A percentile compares a stretch with the other conserved stretches of the same genome.
These are phyloP conservation scores for Coprinopsis cinerea DNA, from an alignment of 768 basidiomycete species.

Conservation along the genomic window DNA sequence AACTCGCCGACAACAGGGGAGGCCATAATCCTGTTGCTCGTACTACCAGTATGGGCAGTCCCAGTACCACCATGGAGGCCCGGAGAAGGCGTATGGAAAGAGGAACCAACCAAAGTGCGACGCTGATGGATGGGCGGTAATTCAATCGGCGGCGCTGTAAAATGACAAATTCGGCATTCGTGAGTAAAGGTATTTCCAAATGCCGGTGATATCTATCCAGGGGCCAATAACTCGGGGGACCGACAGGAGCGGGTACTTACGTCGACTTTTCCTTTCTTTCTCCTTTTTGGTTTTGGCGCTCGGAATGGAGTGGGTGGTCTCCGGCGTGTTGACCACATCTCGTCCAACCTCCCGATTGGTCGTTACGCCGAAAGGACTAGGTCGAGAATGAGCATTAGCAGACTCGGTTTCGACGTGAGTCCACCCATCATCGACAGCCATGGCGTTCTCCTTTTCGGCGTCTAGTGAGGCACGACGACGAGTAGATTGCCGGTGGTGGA, in stretches of 20 bases:
- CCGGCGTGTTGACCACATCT: background rate
- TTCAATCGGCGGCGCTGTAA: constrained; percentile 54
- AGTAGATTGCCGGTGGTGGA: background rate
- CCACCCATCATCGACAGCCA: constrained; percentile 1
- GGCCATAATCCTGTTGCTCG: constrained; percentile 34
- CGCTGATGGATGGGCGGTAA: constrained; percentile 43
- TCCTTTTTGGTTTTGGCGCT: background rate
- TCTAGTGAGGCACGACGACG: background rate
- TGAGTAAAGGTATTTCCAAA: constrained; percentile 6
- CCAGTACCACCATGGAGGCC: constrained; percentile 8
- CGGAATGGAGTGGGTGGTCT: background rate
- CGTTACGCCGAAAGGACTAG: background rate
- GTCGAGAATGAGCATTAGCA: background rate
- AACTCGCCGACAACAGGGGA: constrained; percentile 80
- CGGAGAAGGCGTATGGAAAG: constrained; percentile 27
- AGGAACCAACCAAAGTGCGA: constrained; percentile 38
- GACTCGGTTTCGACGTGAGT: background rate
- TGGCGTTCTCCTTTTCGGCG: constrained; percentile 2
- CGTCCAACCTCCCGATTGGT: background rate
- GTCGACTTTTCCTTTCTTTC: constrained; percentile 50
- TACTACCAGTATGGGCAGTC: constrained; percentile 7
- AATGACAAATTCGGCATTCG: constrained; percentile 9
- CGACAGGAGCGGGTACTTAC: constrained; percentile 33
- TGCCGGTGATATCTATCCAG: too few relatives aligned
- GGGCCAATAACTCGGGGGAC: background rate